Evolutionary conservation across 768 basidiomycete species (phyloP), one percentile per base, ranked within the genome.

Genomic region (Trametes villosa): DNA sequence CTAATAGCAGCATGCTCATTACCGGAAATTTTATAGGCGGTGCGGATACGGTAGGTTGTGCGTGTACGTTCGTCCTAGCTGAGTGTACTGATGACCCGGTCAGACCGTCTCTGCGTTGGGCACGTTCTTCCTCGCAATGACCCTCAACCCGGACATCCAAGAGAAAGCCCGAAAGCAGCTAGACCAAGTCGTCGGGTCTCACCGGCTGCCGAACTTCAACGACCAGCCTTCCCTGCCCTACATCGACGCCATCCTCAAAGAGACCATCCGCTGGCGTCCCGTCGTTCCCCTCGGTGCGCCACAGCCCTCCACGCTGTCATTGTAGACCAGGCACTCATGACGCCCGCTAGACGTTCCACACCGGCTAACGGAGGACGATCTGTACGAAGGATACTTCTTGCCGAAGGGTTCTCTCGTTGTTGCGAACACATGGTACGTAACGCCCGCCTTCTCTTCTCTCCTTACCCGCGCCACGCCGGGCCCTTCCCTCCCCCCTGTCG

Each of bases 41-140:
- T 34, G 59, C 59, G 4, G 59, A 60, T 44, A 60, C 59, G 13
- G 59, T 60, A 11, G 2, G 59, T 26, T 7, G 9, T 22, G 5
- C 13, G 17, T 15, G 13, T 2, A 7, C 4, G 11, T n/a, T 22
- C 13, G 6, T 4, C 2, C 11, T 1, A 33, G 11, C 33, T 4
- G 22, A 2, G 15, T 33, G 6, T 11, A 22, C 26, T 58, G 18
- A 50, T 24, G 1, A 7, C 6, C n/a, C 12, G 4, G 27, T 9
- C 17, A 75, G 72, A 74, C 73, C 5, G 60, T 67, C 1, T 69
- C 73, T 3, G 62, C 72, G 1, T 36, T 76, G 22, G 62, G 60
- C 2, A 70, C 74, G 9, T 76, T 77, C 62, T 67, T 77, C 51
- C 70, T 77, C 9, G 77, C 75, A 1, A 76, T 77, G 76, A 64